A percentile compares a stretch with the other conserved stretches of the same genome.
phyloP scores from a whole-genome alignment of 352 stramenopile species.

The Phytopythium mirpurense region DNA sequence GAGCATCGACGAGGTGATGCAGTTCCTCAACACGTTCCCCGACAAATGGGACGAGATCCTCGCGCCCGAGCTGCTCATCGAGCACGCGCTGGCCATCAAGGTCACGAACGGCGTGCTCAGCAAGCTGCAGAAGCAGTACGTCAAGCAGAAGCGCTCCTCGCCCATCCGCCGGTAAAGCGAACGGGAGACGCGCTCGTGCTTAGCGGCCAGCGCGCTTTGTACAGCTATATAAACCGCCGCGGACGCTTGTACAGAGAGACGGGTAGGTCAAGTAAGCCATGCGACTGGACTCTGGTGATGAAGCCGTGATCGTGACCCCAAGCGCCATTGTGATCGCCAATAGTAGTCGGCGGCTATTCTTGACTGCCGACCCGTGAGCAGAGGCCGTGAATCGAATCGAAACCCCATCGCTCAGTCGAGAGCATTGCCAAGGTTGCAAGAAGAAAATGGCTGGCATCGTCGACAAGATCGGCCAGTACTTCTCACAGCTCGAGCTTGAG shows the following conservation, averaged over 20 bases:
- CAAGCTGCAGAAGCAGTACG: constrained; percentile 69
- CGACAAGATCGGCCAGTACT: constrained; percentile 66
- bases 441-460: constrained; percentile 45
- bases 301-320: too few relatives aligned
- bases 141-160: constrained; percentile 41
- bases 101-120: constrained; percentile 72
- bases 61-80: constrained; percentile 34
- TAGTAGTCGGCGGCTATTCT: too few relatives aligned
- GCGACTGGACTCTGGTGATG: too few relatives aligned
- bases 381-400: too few relatives aligned
- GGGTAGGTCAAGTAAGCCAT: too few relatives aligned
- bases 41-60: constrained; percentile 51
- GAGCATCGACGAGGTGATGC: constrained; percentile 80
- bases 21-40: constrained; percentile 84
- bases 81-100: constrained; percentile 60
- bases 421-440: not conserved
- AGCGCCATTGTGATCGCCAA: too few relatives aligned
- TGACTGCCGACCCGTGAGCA: too few relatives aligned
- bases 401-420: too few relatives aligned
- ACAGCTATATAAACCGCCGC: not conserved
- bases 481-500: constrained; percentile 54
- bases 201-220: not conserved
- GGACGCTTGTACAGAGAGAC: too few relatives aligned
- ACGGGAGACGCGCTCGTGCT: not conserved
- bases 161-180: constrained; percentile 12